Percentiles rank a stretch among this genome's conserved stretches.
Evolutionary conservation across 192 early-diverging fungal species (phyloP).

Genomic region (Thoreauomyces humboldtii): DNA sequence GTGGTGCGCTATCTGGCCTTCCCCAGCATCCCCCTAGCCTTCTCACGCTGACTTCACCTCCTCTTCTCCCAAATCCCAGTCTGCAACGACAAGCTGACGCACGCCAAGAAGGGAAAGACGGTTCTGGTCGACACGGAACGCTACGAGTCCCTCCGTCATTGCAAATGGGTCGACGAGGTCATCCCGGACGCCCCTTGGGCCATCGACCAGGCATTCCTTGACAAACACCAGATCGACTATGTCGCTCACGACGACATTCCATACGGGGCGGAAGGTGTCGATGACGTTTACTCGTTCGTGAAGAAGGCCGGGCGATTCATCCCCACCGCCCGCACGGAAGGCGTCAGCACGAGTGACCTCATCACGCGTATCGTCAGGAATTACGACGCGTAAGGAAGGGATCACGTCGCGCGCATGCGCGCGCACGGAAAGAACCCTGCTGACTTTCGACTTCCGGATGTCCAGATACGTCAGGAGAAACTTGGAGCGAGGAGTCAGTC

Average conservation of each 20-base stretch:
- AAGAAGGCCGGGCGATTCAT: conserved; percentile 87
- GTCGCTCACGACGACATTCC: conserved; percentile 93
- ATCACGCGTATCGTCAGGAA: conserved; percentile 73
- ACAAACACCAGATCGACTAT: conserved; percentile 82
- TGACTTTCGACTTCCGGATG: too few species aligned
- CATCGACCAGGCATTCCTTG: conserved; percentile 69
- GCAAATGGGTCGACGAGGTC: conserved; percentile 92
- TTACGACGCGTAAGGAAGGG: conserved; percentile 31
- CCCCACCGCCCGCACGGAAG: conserved; percentile 87
- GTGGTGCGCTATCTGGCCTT: conserved; percentile 35
- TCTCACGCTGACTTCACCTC: too few species aligned
- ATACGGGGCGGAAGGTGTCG: conserved; percentile 79
- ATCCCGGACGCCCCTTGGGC: conserved; percentile 86
- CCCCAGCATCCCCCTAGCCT: background rate
- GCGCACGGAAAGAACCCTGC: too few species aligned
- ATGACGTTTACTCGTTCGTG: conserved; percentile 89
- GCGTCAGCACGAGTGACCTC: conserved; percentile 89
- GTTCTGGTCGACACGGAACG: conserved; percentile 91
- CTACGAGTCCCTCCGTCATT: conserved; percentile 86
- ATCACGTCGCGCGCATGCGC: too few species aligned
- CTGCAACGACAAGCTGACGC: conserved; percentile 33
- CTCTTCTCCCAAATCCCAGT: too few species aligned
- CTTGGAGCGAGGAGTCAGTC: conserved; percentile 29
- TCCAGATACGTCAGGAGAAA: conserved; percentile 35
- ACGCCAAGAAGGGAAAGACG: conserved; percentile 65